Evolutionary conservation across 202 grass and related monocot species (phyloP).

Genomic region (Brachypodium distachyon): DNA sequence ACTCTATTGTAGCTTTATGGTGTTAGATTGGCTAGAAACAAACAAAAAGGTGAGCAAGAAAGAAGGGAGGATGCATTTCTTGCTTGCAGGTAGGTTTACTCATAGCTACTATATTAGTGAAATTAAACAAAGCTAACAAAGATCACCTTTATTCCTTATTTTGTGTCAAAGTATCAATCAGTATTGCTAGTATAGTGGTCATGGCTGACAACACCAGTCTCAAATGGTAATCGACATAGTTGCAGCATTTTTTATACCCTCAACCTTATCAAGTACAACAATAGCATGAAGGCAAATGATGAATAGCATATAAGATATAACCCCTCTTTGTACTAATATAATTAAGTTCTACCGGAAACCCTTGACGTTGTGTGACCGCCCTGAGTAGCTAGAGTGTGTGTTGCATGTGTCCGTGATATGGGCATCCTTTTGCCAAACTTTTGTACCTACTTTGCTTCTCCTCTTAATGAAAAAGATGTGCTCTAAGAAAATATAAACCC

Average conservation of each 20-base stretch:
- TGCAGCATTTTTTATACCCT: background rate
- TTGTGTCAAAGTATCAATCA: background rate
- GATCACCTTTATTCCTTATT: background rate
- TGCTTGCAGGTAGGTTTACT: background rate
- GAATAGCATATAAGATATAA: background rate
- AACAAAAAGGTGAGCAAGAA: background rate
- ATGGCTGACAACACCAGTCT: background rate
- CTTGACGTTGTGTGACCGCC: too few species aligned
- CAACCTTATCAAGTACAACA: background rate
- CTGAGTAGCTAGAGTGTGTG: too few species aligned
- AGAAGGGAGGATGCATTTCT: background rate
- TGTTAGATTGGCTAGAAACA: background rate
- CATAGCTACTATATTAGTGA: background rate
- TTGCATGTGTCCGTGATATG: too few species aligned
- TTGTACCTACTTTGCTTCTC: too few species aligned
- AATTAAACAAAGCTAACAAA: background rate
- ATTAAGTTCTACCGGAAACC: background rate
- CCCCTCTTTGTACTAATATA: background rate
- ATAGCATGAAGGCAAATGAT: background rate
- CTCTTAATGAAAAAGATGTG: too few species aligned
- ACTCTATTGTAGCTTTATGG: slow-evolving; percentile 1
- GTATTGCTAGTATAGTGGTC: background rate
- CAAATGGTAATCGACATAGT: background rate
- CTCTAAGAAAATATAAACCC: too few species aligned
- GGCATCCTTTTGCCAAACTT: too few species aligned